Evolutionary conservation across 2,329 filamentous ascomycete species (phyloP).

Genomic region (Aspergillus felis): DNA sequence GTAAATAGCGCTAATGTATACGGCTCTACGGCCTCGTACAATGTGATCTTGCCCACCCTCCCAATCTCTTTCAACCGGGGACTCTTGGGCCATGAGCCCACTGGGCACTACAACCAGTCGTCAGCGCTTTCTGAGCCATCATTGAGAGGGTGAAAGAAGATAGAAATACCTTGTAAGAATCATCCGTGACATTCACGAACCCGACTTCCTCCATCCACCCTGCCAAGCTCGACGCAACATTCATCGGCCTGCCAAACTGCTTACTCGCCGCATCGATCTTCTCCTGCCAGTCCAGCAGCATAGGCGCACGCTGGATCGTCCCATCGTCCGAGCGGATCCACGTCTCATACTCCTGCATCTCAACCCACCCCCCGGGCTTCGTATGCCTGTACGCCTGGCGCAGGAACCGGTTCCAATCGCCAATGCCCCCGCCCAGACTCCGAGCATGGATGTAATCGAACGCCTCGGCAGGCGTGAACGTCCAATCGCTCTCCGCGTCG

Average conservation of each 20-base stretch:
- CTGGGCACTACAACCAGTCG: constrained; percentile 22
- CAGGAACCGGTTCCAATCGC: constrained; percentile 30
- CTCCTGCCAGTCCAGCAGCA: constrained; percentile 26
- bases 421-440: constrained; percentile 35
- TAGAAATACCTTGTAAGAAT: constrained; percentile 31
- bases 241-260: constrained; percentile 33
- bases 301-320: constrained; percentile 21
- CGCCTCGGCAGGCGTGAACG: constrained; percentile 31
- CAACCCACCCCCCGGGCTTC: constrained; percentile 35
- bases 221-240: constrained; percentile 28
- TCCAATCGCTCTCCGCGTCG: constrained; percentile 40
- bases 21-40: constrained; percentile 34
- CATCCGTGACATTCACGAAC: constrained; percentile 31
- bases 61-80: constrained; percentile 33
- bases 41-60: constrained; percentile 24
- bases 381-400: constrained; percentile 29
- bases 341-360: constrained; percentile 33
- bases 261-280: constrained; percentile 27
- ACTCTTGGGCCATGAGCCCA: constrained; percentile 34
- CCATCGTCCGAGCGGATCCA: constrained; percentile 29
- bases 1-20: constrained; percentile 39
- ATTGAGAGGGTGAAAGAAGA: neutral
- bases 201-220: constrained; percentile 28
- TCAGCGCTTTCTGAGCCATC: constrained; percentile 4
- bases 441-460: constrained; percentile 42